Evolutionary conservation across 495 filamentous ascomycete species (phyloP).

Genomic region (Penicillium goetzii): DNA sequence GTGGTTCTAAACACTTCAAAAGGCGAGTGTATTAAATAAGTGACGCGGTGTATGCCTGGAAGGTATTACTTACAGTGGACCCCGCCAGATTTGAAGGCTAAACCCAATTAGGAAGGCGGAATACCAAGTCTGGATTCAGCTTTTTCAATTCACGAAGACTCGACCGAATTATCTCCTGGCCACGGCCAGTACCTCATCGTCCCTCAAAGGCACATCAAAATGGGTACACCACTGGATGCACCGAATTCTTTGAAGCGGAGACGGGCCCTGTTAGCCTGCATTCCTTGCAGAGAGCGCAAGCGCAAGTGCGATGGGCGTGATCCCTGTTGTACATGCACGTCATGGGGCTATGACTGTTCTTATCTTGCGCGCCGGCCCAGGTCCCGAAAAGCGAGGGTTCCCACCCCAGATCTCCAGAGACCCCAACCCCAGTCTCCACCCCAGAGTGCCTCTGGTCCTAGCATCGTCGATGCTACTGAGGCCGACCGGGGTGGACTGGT

Average conservation of each 20-base stretch:
- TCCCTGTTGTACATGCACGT: conserved; percentile 50
- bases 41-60: too few species aligned
- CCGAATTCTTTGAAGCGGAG: conserved; percentile 36
- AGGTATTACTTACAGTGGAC: too few species aligned
- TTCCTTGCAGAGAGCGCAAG: conserved; percentile 54
- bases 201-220: neutral
- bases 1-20: too few species aligned
- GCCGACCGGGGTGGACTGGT: conserved; percentile 35
- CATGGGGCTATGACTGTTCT: conserved; percentile 53
- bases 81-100: too few species aligned
- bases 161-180: too few species aligned
- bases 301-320: conserved; percentile 51
- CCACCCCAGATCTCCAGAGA: conserved; percentile 5
- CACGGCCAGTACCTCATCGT: neutral
- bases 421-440: conserved; percentile 3
- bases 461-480: conserved; percentile 23
- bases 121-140: too few species aligned
- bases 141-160: too few species aligned
- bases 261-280: conserved; percentile 46
- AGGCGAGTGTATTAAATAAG: too few species aligned
- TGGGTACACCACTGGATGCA: neutral
- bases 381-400: conserved; percentile 3
- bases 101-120: too few species aligned
- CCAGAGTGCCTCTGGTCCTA: neutral
- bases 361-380: conserved; percentile 29